These are phyloP conservation scores for Papiliotrema laurentii DNA, from an alignment of 1,284 basidiomycete species.

Conservation along the genomic window DNA sequence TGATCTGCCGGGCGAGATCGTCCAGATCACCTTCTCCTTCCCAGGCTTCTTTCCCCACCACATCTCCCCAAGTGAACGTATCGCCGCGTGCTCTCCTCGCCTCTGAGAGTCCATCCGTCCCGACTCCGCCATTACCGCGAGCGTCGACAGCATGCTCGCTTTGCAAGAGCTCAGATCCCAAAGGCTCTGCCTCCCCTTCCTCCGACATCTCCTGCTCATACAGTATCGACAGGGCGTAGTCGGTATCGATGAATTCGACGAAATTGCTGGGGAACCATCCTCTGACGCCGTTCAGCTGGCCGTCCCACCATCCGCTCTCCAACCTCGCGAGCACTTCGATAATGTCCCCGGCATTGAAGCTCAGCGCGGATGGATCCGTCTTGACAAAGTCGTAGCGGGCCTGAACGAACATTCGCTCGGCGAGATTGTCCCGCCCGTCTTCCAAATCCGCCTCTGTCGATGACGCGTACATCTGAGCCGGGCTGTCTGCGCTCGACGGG, in stretches of 20 bases:
- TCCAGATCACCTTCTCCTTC: slow-evolving; percentile 15
- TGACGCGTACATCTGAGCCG: too few species aligned
- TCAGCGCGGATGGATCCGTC: slow-evolving; percentile 80
- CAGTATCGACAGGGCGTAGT: not conserved
- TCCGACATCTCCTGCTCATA: not conserved
- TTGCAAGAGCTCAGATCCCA: not conserved
- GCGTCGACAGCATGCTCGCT: not conserved
- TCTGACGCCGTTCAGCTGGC: slow-evolving; percentile 76
- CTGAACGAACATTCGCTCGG: slow-evolving; percentile 65
- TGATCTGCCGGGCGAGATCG: slow-evolving; percentile 37
- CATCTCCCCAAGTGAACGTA: slow-evolving; percentile 5
- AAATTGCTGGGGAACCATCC: slow-evolving; percentile 99
- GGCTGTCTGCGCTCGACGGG: too few species aligned
- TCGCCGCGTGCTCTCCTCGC: too few species aligned
- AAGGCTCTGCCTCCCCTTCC: not conserved
- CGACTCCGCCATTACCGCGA: not conserved
- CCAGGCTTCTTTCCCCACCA: not conserved
- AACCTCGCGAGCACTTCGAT: slow-evolving; percentile 91
- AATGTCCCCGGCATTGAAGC: slow-evolving; percentile 79
- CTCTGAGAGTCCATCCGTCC: too few species aligned
- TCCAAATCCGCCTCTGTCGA: too few species aligned
- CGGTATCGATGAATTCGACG: slow-evolving; percentile 59
- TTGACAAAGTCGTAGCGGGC: slow-evolving; percentile 90
- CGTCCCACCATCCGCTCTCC: slow-evolving; percentile 98
- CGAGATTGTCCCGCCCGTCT: too few species aligned